Conservation (phyloP, 768 basidiomycete genomes). For the Pulveroboletus sp. region DNA sequence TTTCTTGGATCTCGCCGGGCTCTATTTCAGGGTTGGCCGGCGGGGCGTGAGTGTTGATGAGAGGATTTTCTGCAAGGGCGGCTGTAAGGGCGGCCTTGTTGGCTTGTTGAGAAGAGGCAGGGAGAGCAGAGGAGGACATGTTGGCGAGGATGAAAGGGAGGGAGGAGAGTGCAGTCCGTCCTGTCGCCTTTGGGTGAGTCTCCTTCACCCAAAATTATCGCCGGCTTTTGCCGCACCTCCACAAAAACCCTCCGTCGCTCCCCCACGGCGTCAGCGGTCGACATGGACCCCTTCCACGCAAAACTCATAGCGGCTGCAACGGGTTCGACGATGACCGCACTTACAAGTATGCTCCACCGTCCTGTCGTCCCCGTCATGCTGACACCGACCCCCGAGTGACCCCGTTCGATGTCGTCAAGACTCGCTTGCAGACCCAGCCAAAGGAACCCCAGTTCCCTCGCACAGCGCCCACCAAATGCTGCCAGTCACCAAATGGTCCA, state of each 20-base stretch:
- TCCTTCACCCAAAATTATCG: background rate
- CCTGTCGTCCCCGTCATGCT: constrained; percentile 1
- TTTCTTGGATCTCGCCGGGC: constrained; percentile 83
- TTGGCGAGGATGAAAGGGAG: background rate
- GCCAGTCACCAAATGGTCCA: constrained; percentile 50
- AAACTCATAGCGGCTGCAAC: constrained; percentile 77
- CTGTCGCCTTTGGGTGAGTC: constrained; percentile 2
- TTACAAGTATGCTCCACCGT: constrained; percentile 59
- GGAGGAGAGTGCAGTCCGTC: too few relatives aligned
- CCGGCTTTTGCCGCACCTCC: constrained; percentile 25
- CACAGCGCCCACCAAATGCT: constrained; percentile 56
- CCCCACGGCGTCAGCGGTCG: background rate
- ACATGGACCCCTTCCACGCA: constrained; percentile 68
- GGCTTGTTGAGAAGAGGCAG: constrained; percentile 67
- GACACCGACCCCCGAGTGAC: constrained; percentile 68
- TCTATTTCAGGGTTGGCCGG: constrained; percentile 46
- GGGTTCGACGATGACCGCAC: constrained; percentile 75
- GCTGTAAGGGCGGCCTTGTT: constrained; percentile 74
- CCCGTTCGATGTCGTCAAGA: constrained; percentile 97
- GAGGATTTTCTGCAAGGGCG: constrained; percentile 58
- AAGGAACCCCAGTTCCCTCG: constrained; percentile 48
- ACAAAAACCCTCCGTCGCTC: background rate
- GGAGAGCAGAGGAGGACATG: constrained; percentile 43
- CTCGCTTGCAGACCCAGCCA: constrained; percentile 92
- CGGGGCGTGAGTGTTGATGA: background rate